Conservation (phyloP, 1,284 basidiomycete genomes). For the Apiotrichum akiyoshidainum region DNA sequence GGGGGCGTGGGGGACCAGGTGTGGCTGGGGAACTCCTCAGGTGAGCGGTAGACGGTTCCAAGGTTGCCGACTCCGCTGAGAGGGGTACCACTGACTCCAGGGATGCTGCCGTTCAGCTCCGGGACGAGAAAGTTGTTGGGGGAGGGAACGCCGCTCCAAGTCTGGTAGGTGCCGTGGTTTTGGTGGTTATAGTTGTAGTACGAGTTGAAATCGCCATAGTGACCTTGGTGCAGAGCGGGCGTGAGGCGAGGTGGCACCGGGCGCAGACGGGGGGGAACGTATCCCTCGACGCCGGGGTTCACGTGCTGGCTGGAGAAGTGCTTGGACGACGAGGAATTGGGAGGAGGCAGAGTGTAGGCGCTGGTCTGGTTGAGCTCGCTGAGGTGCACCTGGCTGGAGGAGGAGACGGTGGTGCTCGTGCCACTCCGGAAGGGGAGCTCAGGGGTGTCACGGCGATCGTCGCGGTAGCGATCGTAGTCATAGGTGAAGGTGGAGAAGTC, state of each 20-base stretch:
- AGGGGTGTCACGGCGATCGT: not conserved
- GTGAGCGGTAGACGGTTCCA: not conserved
- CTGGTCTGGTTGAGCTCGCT: not conserved
- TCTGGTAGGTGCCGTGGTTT: not conserved
- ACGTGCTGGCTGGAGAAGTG: not conserved
- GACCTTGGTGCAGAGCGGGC: not conserved
- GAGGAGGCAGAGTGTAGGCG: not conserved
- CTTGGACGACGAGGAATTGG: not conserved
- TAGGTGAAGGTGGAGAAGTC: not conserved
- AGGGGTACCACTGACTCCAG: not conserved
- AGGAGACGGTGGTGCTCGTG: not conserved
- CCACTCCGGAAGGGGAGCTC: not conserved
- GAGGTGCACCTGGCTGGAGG: not conserved
- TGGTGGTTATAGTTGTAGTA: not conserved
- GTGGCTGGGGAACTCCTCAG: not conserved
- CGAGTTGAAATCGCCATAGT: not conserved
- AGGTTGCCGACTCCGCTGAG: not conserved
- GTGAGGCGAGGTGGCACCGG: slow-evolving; percentile 3
- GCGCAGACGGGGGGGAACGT: slow-evolving; percentile 8
- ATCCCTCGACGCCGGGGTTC: slow-evolving; percentile 8
- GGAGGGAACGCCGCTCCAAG: not conserved
- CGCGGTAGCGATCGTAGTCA: slow-evolving; percentile 1
- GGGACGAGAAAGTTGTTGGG: not conserved
- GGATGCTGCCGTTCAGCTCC: not conserved
- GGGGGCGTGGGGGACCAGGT: not conserved